Evolutionary conservation across 2,329 filamentous ascomycete genomes (phyloP).

Genomic region (Paecilomyces sp.): DNA sequence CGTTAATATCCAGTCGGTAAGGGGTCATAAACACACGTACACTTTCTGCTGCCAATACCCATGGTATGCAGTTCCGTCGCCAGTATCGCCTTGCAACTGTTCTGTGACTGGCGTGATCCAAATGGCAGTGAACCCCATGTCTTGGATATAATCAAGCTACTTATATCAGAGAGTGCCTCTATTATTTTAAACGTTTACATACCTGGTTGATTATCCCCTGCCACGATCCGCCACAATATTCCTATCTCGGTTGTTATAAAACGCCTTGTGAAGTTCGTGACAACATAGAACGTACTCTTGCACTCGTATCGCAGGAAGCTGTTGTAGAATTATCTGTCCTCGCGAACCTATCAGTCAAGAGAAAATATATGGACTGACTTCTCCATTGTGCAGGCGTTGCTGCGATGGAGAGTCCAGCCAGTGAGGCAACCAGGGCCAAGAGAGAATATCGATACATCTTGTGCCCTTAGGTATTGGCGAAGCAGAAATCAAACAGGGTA

Average conservation of each 20-base stretch:
- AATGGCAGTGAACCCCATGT: slow-evolving; percentile 42
- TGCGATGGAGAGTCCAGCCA: slow-evolving; percentile 17
- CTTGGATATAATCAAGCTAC: slow-evolving; percentile 44
- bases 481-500: neutral
- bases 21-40: slow-evolving; percentile 11
- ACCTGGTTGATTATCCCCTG: slow-evolving; percentile 36
- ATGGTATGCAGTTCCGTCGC: slow-evolving; percentile 39
- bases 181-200: neutral
- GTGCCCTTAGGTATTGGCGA: neutral
- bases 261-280: neutral
- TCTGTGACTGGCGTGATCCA: slow-evolving; percentile 43
- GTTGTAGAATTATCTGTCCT: slow-evolving; percentile 32
- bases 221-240: slow-evolving; percentile 44
- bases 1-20: neutral
- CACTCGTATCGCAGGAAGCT: slow-evolving; percentile 20
- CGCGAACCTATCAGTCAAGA: slow-evolving; percentile 40
- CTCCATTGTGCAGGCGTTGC: slow-evolving; percentile 32
- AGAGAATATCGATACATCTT: slow-evolving; percentile 13
- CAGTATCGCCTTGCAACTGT: slow-evolving; percentile 27
- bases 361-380: slow-evolving; percentile 38
- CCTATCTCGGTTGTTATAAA: slow-evolving; percentile 1
- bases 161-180: neutral
- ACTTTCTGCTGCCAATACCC: slow-evolving; percentile 47
- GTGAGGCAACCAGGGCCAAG: slow-evolving; percentile 9
- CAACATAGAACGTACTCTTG: slow-evolving; percentile 10